Base-by-base conservation (phyloP, 805 yeast genomes). In the Saturnispora diversa region DNA sequence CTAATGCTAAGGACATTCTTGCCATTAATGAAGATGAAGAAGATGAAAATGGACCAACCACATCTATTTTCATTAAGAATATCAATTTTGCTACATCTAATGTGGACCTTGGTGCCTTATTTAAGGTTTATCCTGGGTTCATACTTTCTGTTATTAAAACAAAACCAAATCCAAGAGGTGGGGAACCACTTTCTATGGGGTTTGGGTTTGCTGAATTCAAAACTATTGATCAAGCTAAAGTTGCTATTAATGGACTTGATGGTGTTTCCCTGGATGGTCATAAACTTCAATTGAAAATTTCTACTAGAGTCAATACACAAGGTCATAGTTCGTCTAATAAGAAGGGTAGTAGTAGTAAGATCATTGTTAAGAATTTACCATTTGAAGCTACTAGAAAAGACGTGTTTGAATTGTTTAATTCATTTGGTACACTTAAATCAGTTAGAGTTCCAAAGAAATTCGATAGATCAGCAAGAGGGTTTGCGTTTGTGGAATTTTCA, bases 391-490 rank as follows among this genome's bases (percentile, higher is more conserved):
- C 92, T 2, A 78, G 95, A 63, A 83, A 84, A 54, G 97, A 92
- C 56, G 77, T 92, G n/a, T 78, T 84, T 54, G 94, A 87, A 58
- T 68, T 92, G 49, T 88, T 92, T 64, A 87, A 92, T 44, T 80
- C 97, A 1, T 92, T 90, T 65, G 98, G 98, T 44, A 88, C 84
- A 63, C 69, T 92, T 55, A 85, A 88, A 54, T 84, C 97, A 2
- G 96, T 88, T 31, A 78, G 98, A 56, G 90, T 92, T 36, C 98
- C 98, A 24, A 83, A 84, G 75, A 92, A 92, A 60, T 88, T 90
- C 66, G 94, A 92, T 70, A 84, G 82, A 57, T 74, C 86, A 27
- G 94, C 97, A 10, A 78, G 98, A 59, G 98, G 98, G 58, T 92
- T 92, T 68, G 98, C 97, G 0, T 92, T 92, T 60, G 95, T 94